Evolutionary conservation across 768 basidiomycete species (phyloP), one percentile per base, ranked within the genome.

Genomic region (Boletus subcaerulescens): DNA sequence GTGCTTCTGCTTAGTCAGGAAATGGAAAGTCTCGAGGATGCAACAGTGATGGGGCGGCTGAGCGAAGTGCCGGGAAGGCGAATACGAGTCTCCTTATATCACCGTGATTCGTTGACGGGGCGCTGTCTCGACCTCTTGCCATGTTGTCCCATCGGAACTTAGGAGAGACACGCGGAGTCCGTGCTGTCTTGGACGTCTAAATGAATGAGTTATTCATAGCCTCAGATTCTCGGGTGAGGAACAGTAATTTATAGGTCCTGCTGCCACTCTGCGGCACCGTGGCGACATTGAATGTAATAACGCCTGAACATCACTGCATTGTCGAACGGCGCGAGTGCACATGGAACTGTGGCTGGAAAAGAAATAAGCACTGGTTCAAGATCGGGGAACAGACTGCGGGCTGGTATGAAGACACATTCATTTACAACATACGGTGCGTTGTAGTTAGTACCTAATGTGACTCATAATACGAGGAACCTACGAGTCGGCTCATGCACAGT

Each of bases 181-280:
- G 52, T 56, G 62, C 61, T 44, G 55, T 52, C 54, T 48, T 42
- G 45, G 39, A 53, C 36, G 55, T 62, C 52, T 44, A 63, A 53
- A 63, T 54, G 57, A 60, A 52, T 54, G 57, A 60, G 50, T 36
- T 32, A 14, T 31, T 33, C 61, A 63, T 63, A 51, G 61, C 61
- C 61, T 57, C 58, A 53, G 32, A 26, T 26, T 36, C 40, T 53
- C 40, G 36, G 54, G 56, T 43, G 54, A 42, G 50, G 31, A 18
- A 22, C 36, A 15, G 38, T 20, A 17, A 35, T 36, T 42, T 43
- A 24, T 35, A 24, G n/a, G 4, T 39, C 50, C 32, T 33, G 33
- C 31, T 13, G 22, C 31, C 45, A 18, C 14, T 48, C 36, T 56
- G 45, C 43, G 42, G 53, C 29, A 46, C 50, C 54, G 43, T 41